Conservation (phyloP, 345 rosid genomes). For the Melastoma malabathricum region DNA sequence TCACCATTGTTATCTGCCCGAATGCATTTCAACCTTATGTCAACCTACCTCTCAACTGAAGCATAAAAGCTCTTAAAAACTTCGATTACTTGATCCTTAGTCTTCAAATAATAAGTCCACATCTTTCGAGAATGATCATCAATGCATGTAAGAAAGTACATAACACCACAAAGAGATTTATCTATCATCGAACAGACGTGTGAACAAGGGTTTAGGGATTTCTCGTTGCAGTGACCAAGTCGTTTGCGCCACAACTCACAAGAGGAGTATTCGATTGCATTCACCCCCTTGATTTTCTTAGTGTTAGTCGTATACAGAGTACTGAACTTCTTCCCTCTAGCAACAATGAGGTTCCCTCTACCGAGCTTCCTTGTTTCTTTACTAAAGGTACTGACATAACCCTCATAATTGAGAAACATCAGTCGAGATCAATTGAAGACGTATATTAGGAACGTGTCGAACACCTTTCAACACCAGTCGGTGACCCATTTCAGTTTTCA, state of each 20-base stretch:
- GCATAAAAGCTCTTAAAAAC: not conserved
- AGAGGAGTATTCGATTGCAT: not conserved
- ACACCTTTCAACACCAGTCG: not conserved
- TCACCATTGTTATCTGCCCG: not conserved
- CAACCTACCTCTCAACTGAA: not conserved
- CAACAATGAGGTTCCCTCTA: not conserved
- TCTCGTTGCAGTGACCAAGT: not conserved
- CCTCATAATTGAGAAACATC: not conserved
- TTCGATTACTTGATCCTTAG: not conserved
- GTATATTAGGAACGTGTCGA: not conserved
- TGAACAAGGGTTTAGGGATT: not conserved
- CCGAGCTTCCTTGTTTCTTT: not conserved
- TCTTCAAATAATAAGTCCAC: not conserved
- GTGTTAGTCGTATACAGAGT: not conserved
- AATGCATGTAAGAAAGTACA: not conserved
- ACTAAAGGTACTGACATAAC: not conserved
- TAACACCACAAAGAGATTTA: not conserved
- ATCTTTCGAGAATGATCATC: slow-evolving; percentile 1
- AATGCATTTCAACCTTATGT: not conserved
- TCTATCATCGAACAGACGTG: not conserved
- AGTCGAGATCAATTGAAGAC: not conserved
- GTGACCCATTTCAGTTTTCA: not conserved
- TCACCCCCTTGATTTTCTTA: not conserved
- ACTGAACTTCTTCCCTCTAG: not conserved
- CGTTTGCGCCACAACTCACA: slow-evolving; percentile 2